Percentiles rank a stretch among this genome's conserved stretches.
These are phyloP conservation scores for Coemansia sp. DNA, from an alignment of 192 early-diverging fungal genomes.

Conservation along the genomic window DNA sequence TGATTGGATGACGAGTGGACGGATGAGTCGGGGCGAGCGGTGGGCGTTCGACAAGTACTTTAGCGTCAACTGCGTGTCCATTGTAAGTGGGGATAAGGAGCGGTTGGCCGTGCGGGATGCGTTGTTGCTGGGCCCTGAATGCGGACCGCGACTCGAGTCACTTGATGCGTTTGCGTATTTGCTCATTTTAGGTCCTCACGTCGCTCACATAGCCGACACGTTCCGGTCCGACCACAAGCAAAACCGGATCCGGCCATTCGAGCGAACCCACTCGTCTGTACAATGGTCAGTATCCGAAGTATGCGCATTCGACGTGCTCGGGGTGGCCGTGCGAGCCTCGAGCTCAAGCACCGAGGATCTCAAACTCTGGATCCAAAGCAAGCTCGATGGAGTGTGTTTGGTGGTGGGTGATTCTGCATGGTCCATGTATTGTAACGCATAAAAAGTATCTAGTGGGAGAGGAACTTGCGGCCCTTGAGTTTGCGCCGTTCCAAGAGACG, in stretches of 20 bases:
- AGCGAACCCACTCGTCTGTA: neutral
- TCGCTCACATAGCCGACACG: constrained; percentile 1
- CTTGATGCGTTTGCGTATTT: constrained; percentile 46
- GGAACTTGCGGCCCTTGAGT: constrained; percentile 84
- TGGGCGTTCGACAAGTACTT: constrained; percentile 69
- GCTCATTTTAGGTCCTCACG: constrained; percentile 31
- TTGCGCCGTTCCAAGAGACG: constrained; percentile 71
- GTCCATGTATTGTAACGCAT: constrained; percentile 48
- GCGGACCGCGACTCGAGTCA: neutral
- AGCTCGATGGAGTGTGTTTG: constrained; percentile 10
- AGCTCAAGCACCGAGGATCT: constrained; percentile 31
- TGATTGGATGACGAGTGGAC: constrained; percentile 84
- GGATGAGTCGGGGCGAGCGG: constrained; percentile 68
- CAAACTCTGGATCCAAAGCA: constrained; percentile 32
- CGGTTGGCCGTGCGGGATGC: constrained; percentile 36
- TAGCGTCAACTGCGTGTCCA: constrained; percentile 39
- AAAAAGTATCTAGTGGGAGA: constrained; percentile 67
- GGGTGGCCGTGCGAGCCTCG: constrained; percentile 41
- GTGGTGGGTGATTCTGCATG: constrained; percentile 43
- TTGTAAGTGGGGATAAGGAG: neutral
- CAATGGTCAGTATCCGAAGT: constrained; percentile 53
- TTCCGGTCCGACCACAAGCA: constrained; percentile 29
- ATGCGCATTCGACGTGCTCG: constrained; percentile 12
- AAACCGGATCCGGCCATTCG: constrained; percentile 30
- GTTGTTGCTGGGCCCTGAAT: constrained; percentile 14